Conservation (phyloP, 257 asterid genomes). For the Nyctanthes arbortristis region DNA sequence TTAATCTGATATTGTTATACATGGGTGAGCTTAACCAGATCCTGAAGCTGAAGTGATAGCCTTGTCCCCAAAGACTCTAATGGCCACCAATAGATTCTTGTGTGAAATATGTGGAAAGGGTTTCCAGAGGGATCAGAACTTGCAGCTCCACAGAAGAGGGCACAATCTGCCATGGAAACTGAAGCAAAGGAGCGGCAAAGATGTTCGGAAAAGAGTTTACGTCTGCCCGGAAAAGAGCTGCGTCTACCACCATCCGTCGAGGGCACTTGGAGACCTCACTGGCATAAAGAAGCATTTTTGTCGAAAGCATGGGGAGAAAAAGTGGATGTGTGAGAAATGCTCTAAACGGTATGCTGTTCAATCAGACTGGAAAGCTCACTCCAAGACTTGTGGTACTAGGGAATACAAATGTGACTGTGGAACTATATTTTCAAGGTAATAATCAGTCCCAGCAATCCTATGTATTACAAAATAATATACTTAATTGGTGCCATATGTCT, state of each 20-base stretch:
- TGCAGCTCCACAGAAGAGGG: conserved; percentile 89
- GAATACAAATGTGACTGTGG: conserved; percentile 96
- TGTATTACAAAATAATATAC: too few relatives aligned
- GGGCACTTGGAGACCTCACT: conserved; percentile 92
- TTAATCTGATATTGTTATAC: background rate
- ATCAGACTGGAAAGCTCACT: conserved; percentile 94
- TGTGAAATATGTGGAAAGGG: conserved; percentile 96
- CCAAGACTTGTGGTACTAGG: conserved; percentile 89
- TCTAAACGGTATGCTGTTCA: conserved; percentile 84
- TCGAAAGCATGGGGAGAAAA: conserved; percentile 92
- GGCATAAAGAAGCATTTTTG: conserved; percentile 93
- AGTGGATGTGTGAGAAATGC: conserved; percentile 95
- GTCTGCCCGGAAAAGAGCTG: conserved; percentile 90
- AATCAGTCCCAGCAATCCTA: too few relatives aligned
- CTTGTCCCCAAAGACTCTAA: conserved; percentile 82
- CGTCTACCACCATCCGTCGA: conserved; percentile 74
- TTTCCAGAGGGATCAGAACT: conserved; percentile 86
- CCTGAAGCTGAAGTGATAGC: conserved; percentile 92
- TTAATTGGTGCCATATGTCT: too few relatives aligned
- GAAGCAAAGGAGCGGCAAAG: conserved; percentile 76
- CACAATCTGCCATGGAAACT: conserved; percentile 94
- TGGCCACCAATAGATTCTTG: conserved; percentile 87
- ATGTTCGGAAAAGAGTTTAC: conserved; percentile 72
- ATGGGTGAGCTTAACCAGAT: too few relatives aligned
- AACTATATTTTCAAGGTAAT: conserved; percentile 84